Percentiles rank a stretch among this genome's conserved stretches.
These are phyloP conservation scores for Geosmithia flava DNA, from an alignment of 2,329 filamentous ascomycete species.

Conservation along the genomic window DNA sequence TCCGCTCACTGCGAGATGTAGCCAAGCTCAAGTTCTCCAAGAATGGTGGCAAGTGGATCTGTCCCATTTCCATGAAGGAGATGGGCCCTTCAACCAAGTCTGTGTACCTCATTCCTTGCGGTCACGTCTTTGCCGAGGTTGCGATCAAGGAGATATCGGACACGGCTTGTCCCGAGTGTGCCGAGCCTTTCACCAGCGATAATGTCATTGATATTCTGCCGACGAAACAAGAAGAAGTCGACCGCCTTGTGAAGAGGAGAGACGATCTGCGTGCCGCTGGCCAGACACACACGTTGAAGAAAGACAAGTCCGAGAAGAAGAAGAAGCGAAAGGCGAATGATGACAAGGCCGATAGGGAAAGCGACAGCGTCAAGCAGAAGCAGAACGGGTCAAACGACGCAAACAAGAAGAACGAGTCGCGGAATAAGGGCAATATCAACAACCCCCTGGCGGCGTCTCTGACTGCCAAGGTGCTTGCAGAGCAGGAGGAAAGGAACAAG, in stretches of 20 bases:
- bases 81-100: constrained; percentile 68
- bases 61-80: constrained; percentile 78
- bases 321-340: constrained; percentile 52
- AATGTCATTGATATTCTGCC: constrained; percentile 80
- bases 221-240: constrained; percentile 55
- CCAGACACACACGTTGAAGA: constrained; percentile 80
- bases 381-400: background rate
- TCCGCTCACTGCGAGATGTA: constrained; percentile 75
- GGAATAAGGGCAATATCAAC: constrained; percentile 56
- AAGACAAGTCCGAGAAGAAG: constrained; percentile 52
- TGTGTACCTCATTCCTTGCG: constrained; percentile 88
- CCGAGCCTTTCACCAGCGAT: constrained; percentile 55
- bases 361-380: constrained; percentile 7
- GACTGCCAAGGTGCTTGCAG: constrained; percentile 74
- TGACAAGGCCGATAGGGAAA: constrained; percentile 36
- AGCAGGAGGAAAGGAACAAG: constrained; percentile 76
- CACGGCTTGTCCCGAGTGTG: constrained; percentile 57
- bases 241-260: constrained; percentile 51
- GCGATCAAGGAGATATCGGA: constrained; percentile 72
- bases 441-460: constrained; percentile 76
- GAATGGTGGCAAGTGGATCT: constrained; percentile 53
- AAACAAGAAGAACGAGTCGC: constrained; percentile 13
- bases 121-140: constrained; percentile 83
- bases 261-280: constrained; percentile 59
- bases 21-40: constrained; percentile 66